phyloP scores from a whole-genome alignment of 768 basidiomycete genomes.

The Nidularia pulvinata region DNA sequence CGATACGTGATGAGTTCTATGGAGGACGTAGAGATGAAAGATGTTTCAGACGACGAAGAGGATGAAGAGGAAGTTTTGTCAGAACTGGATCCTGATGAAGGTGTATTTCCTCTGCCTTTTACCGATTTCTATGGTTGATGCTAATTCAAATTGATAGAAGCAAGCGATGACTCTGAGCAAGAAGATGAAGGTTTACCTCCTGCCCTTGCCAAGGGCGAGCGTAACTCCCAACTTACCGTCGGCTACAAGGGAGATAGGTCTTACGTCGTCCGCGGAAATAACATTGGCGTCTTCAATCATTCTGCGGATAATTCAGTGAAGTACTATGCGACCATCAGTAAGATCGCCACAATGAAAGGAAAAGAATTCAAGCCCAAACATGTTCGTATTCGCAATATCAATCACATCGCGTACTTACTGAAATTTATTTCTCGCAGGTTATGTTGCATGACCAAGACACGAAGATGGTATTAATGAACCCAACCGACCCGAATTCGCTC shows the following conservation, averaged over 20 bases:
- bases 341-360: slow-evolving; percentile 78
- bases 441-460: slow-evolving; percentile 98
- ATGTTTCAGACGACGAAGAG: slow-evolving; percentile 71
- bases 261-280: slow-evolving; percentile 90
- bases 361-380: slow-evolving; percentile 85
- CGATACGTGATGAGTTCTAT: slow-evolving; percentile 76
- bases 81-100: slow-evolving; percentile 66
- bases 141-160: slow-evolving; percentile 25
- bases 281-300: slow-evolving; percentile 89
- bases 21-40: slow-evolving; percentile 90
- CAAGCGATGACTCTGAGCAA: slow-evolving; percentile 39
- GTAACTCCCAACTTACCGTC: slow-evolving; percentile 88
- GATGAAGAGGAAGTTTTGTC: slow-evolving; percentile 78
- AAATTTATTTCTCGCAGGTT: slow-evolving; percentile 48
- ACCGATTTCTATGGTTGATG: not conserved
- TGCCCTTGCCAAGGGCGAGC: slow-evolving; percentile 50
- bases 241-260: slow-evolving; percentile 96
- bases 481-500: slow-evolving; percentile 75
- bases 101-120: slow-evolving; percentile 26
- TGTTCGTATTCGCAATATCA: slow-evolving; percentile 37
- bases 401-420: not conserved
- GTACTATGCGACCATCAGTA: slow-evolving; percentile 86
- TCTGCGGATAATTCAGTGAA: slow-evolving; percentile 70
- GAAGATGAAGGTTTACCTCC: slow-evolving; percentile 40
- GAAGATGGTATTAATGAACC: slow-evolving; percentile 93